These are phyloP conservation scores for Linum lewisii DNA, from an alignment of 345 rosid genomes.

Conservation along the genomic window DNA sequence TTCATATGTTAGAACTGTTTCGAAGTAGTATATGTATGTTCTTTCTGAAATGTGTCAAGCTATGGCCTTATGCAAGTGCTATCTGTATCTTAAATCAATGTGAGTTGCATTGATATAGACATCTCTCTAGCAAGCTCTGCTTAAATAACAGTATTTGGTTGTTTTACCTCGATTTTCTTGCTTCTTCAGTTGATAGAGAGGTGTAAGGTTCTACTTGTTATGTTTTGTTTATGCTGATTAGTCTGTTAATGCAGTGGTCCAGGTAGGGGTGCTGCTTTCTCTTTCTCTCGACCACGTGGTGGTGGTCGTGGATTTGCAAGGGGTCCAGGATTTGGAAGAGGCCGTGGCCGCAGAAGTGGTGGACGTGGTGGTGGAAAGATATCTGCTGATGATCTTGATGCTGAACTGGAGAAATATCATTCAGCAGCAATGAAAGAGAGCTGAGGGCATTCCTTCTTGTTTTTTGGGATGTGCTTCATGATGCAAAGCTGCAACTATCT, in stretches of 20 bases:
- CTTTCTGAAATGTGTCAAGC: background rate
- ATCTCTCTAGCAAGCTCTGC: background rate
- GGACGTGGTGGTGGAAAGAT: constrained; percentile 53
- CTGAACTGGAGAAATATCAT: constrained; percentile 86
- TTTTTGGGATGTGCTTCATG: constrained; percentile 16
- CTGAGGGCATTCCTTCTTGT: constrained; percentile 19
- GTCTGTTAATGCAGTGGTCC: constrained; percentile 28
- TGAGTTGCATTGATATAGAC: background rate
- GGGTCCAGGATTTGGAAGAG: constrained; percentile 48
- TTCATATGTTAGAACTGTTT: background rate
- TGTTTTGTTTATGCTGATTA: background rate
- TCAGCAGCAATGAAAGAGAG: constrained; percentile 72
- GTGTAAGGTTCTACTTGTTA: background rate
- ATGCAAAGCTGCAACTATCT: constrained; percentile 18
- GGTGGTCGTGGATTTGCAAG: constrained; percentile 32
- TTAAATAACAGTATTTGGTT: too few species aligned
- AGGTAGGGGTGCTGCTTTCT: constrained; percentile 51
- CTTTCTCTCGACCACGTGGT: constrained; percentile 43
- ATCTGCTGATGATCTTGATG: constrained; percentile 94
- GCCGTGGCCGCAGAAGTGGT: constrained; percentile 52
- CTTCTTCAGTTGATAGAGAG: background rate
- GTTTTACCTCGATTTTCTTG: background rate
- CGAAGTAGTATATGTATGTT: background rate
- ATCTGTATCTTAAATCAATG: background rate
- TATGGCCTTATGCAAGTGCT: background rate